Percentiles rank a stretch among this genome's conserved stretches.
These are phyloP conservation scores for Ascochyta clinopodiicola DNA, from an alignment of 2,329 filamentous ascomycete genomes.

Conservation along the genomic window DNA sequence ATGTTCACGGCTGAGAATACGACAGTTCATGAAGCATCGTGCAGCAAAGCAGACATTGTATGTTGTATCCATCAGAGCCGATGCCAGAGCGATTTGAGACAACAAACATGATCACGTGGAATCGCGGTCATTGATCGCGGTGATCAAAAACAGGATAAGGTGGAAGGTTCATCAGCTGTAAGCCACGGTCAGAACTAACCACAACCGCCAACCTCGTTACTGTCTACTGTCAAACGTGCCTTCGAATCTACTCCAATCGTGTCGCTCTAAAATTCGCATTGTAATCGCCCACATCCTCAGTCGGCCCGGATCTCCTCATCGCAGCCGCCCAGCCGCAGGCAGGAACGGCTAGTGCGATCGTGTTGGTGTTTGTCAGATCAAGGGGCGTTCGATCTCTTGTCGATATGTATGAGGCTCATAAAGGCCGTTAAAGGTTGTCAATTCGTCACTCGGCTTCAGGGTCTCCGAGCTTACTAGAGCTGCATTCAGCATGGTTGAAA, in stretches of 20 bases:
- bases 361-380: not conserved
- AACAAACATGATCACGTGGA: not conserved
- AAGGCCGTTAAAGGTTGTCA: not conserved
- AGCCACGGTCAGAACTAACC: not conserved
- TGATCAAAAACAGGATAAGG: not conserved
- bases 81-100: not conserved
- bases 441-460: not conserved
- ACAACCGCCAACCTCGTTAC: not conserved
- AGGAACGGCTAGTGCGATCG: slow-evolving; percentile 16
- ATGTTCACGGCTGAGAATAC: not conserved
- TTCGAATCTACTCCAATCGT: not conserved
- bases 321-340: not conserved
- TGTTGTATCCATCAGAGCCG: not conserved
- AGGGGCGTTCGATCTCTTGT: slow-evolving; percentile 5
- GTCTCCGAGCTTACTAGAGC: not conserved
- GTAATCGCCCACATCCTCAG: not conserved
- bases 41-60: not conserved
- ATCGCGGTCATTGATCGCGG: not conserved
- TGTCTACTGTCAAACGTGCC: not conserved
- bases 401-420: slow-evolving; percentile 16
- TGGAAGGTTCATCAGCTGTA: not conserved
- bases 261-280: not conserved
- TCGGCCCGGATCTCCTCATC: slow-evolving; percentile 14
- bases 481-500: not conserved
- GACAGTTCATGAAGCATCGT: not conserved